These are phyloP conservation scores for Dioscorea cayenensis DNA, from an alignment of 116 monocot species.

Conservation along the genomic window DNA sequence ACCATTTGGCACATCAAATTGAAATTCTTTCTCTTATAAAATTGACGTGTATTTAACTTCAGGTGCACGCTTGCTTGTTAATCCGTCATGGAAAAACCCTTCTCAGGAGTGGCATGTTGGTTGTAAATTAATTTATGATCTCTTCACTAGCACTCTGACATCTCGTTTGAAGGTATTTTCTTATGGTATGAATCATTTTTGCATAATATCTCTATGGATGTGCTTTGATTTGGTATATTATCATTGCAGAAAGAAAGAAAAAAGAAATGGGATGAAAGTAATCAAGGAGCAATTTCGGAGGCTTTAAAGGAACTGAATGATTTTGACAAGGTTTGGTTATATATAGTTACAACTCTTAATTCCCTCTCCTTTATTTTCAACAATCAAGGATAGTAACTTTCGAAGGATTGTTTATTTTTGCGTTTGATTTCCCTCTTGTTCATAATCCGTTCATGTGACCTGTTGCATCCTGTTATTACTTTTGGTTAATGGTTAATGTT, in stretches of 20 bases:
- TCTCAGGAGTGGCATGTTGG: slow-evolving; percentile 47
- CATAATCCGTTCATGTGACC: background rate
- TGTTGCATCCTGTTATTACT: background rate
- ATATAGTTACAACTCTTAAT: background rate
- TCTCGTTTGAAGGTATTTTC: slow-evolving; percentile 30
- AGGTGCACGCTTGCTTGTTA: slow-evolving; percentile 22
- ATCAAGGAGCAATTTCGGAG: slow-evolving; percentile 87
- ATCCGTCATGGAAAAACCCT: slow-evolving; percentile 44
- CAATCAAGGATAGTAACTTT: background rate
- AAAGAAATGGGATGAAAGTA: slow-evolving; percentile 92
- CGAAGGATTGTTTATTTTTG: background rate
- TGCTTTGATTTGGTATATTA: background rate
- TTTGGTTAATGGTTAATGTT: too few relatives aligned
- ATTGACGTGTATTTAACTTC: background rate
- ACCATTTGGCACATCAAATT: too few relatives aligned
- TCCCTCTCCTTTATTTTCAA: too few relatives aligned
- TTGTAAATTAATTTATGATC: slow-evolving; percentile 41
- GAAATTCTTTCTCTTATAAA: background rate
- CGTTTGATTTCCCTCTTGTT: background rate
- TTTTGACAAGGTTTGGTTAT: slow-evolving; percentile 72
- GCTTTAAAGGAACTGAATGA: slow-evolving; percentile 73
- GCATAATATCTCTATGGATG: background rate
- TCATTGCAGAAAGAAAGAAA: slow-evolving; percentile 78
- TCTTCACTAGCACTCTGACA: slow-evolving; percentile 31
- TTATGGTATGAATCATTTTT: background rate